These are phyloP conservation scores for Saturnispora kantuleensis DNA, from an alignment of 805 yeast genomes.

Conservation along the genomic window DNA sequence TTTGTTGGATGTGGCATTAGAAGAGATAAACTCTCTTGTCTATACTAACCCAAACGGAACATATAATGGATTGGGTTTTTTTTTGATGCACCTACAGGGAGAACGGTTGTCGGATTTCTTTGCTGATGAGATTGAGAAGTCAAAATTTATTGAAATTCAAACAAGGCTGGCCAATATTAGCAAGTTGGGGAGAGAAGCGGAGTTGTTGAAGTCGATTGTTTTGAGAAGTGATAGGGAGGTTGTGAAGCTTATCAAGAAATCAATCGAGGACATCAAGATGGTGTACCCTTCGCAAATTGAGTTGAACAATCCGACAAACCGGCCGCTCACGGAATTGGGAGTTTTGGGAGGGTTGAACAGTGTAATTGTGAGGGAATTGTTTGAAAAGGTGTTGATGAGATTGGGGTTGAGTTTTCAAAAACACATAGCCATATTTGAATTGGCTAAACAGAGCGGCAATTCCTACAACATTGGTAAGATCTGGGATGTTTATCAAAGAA, in stretches of 20 bases:
- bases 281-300: constrained; percentile 34
- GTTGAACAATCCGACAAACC: constrained; percentile 12
- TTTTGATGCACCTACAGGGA: constrained; percentile 6
- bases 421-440: constrained; percentile 56
- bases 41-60: constrained; percentile 16
- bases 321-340: constrained; percentile 5
- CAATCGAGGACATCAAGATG: constrained; percentile 54
- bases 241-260: constrained; percentile 49
- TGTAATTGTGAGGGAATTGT: constrained; percentile 55
- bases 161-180: constrained; percentile 15
- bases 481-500: constrained; percentile 36
- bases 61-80: constrained; percentile 10
- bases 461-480: constrained; percentile 24
- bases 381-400: constrained; percentile 59
- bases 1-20: constrained; percentile 63
- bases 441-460: constrained; percentile 28
- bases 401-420: constrained; percentile 55
- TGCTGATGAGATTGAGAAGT: constrained; percentile 12
- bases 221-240: constrained; percentile 53
- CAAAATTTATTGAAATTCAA: constrained; percentile 16
- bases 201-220: constrained; percentile 43
- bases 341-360: constrained; percentile 32
- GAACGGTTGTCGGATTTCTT: constrained; percentile 5
- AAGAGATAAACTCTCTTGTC: constrained; percentile 58
- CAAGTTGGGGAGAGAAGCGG: constrained; percentile 51